A percentile compares a stretch with the other conserved stretches of the same genome.
phyloP scores from a whole-genome alignment of 352 stramenopile genomes.

The Phytophthora aleatoria region DNA sequence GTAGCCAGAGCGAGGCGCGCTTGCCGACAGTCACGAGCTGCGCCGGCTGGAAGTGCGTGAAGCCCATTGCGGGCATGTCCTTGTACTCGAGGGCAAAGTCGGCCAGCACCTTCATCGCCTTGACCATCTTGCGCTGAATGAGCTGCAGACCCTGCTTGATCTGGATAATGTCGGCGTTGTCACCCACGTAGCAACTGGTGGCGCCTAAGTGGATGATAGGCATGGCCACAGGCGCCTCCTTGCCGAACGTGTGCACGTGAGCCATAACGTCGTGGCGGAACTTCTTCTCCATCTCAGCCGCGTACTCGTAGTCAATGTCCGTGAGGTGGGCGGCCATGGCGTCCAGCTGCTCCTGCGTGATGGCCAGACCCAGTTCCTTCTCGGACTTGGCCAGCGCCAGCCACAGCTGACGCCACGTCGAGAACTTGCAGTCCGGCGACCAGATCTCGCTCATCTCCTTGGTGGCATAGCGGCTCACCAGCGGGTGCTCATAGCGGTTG shows the following conservation, averaged over 20 bases:
- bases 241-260: slow-evolving; percentile 98
- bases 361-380: slow-evolving; percentile 97
- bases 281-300: slow-evolving; percentile 97
- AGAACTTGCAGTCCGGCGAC: slow-evolving; percentile 99
- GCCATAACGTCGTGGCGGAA: slow-evolving; percentile 99
- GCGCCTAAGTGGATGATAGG: slow-evolving; percentile 99
- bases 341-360: slow-evolving; percentile 97
- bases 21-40: slow-evolving; percentile 99
- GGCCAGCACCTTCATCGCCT: slow-evolving; percentile 95
- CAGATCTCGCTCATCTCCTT: slow-evolving; percentile 99
- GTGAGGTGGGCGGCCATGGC: slow-evolving; percentile 96
- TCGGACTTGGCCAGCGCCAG: slow-evolving; percentile 96
- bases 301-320: slow-evolving; percentile 98
- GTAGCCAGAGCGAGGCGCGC: slow-evolving; percentile 97
- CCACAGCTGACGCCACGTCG: slow-evolving; percentile 98
- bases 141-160: slow-evolving; percentile 96
- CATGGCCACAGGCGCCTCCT: slow-evolving; percentile 95
- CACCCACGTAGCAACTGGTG: slow-evolving; percentile 98
- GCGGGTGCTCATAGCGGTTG: slow-evolving; percentile 89
- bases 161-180: slow-evolving; percentile 99
- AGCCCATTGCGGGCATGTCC: slow-evolving; percentile 97
- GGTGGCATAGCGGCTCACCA: slow-evolving; percentile 95
- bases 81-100: slow-evolving; percentile 96
- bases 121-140: slow-evolving; percentile 97
- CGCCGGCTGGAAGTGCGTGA: slow-evolving; percentile 99